Percentiles rank a stretch among this genome's conserved stretches.
Conservation (phyloP, 2,329 filamentous ascomycete genomes). For the Colletotrichum aenigma region DNA sequence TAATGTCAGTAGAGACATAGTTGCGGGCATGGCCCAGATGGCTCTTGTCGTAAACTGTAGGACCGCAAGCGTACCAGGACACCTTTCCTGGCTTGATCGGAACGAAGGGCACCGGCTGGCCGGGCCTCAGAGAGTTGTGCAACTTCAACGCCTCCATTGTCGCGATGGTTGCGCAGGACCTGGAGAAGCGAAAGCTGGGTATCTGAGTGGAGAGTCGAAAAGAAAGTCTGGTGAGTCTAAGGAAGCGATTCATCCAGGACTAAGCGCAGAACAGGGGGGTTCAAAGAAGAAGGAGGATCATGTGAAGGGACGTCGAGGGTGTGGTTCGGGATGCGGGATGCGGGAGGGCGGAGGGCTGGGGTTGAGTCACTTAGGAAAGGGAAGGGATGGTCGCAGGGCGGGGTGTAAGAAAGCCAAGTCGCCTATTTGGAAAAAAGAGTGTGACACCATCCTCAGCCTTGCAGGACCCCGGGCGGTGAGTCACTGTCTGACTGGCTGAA, state of each 20-base stretch:
- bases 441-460: slow-evolving; percentile 18
- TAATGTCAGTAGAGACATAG: slow-evolving; percentile 89
- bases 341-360: neutral
- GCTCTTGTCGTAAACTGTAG: slow-evolving; percentile 83
- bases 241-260: slow-evolving; percentile 36
- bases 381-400: neutral
- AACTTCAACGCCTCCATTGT: slow-evolving; percentile 68
- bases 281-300: neutral
- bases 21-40: slow-evolving; percentile 86
- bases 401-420: slow-evolving; percentile 6
- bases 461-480: neutral
- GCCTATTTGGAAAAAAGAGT: neutral
- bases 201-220: slow-evolving; percentile 30
- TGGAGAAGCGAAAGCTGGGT: slow-evolving; percentile 27
- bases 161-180: slow-evolving; percentile 38
- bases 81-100: slow-evolving; percentile 75
- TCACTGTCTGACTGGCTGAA: neutral
- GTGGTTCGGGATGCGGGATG: neutral
- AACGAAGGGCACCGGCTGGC: slow-evolving; percentile 74
- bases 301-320: neutral
- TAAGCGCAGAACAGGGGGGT: neutral
- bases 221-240: slow-evolving; percentile 28
- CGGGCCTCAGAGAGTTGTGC: slow-evolving; percentile 78
- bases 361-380: neutral
- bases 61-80: slow-evolving; percentile 89